Evolutionary conservation across 768 basidiomycete genomes (phyloP).

Genomic region (Lactarius vividus): DNA sequence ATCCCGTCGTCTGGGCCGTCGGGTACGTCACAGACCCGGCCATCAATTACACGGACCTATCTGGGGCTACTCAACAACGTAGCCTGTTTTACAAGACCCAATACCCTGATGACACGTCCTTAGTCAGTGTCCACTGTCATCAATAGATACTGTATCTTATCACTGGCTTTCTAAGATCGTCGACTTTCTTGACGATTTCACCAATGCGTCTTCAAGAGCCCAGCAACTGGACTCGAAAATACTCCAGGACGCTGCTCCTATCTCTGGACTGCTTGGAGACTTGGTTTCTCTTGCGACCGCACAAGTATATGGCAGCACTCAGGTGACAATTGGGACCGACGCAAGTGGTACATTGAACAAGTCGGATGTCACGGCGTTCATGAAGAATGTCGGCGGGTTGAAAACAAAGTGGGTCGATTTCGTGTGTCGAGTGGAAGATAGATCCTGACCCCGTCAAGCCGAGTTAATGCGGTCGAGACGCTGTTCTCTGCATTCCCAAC

Average conservation of each 20-base stretch:
- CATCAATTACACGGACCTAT: background rate
- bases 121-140: background rate
- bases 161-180: background rate
- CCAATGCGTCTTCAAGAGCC: background rate
- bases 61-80: background rate
- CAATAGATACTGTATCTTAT: background rate
- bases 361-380: too few species aligned
- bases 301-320: background rate
- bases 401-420: too few species aligned
- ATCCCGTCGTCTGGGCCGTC: background rate
- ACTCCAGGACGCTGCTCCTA: background rate
- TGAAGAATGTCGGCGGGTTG: too few species aligned
- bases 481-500: too few species aligned
- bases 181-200: background rate
- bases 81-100: background rate
- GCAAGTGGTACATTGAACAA: too few species aligned
- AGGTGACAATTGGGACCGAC: background rate
- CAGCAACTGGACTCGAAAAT: background rate
- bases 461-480: too few species aligned
- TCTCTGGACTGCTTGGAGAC: background rate
- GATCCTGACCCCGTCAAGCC: too few species aligned
- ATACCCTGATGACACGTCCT: background rate
- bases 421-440: too few species aligned
- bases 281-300: background rate
- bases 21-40: background rate